Percentiles rank a stretch among this genome's conserved stretches.
Conservation (phyloP, 805 yeast genomes). For the Zygoascus bituminiphila region DNA sequence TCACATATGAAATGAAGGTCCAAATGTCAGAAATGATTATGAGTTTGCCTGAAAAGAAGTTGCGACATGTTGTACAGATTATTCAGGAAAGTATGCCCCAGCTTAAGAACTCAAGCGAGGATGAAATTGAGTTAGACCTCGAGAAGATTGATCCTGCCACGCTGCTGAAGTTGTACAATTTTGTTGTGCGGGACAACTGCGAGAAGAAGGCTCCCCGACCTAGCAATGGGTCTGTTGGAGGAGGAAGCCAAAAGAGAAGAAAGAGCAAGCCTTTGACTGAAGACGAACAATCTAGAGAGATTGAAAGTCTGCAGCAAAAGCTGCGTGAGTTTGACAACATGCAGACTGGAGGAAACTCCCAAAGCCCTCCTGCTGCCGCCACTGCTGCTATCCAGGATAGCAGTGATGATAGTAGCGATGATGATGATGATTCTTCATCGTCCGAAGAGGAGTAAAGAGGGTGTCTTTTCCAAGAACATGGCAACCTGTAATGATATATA, state of each 20-base stretch:
- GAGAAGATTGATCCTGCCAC: slow-evolving; percentile 84
- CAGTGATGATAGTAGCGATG: slow-evolving; percentile 20
- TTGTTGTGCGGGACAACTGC: slow-evolving; percentile 41
- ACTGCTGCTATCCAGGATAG: slow-evolving; percentile 13
- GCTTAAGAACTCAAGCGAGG: slow-evolving; percentile 52
- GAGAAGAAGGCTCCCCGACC: slow-evolving; percentile 31
- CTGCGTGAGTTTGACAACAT: slow-evolving; percentile 56
- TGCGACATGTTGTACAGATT: slow-evolving; percentile 75
- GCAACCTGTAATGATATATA: not conserved
- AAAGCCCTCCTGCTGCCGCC: not conserved
- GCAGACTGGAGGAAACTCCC: slow-evolving; percentile 17
- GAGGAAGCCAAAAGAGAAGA: slow-evolving; percentile 28
- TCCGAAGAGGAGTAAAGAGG: slow-evolving; percentile 29
- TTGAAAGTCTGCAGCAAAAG: slow-evolving; percentile 64
- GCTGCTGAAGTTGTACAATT: slow-evolving; percentile 72
- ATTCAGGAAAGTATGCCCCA: slow-evolving; percentile 72
- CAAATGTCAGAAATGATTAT: slow-evolving; percentile 82
- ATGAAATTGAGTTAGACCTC: slow-evolving; percentile 94
- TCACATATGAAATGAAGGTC: slow-evolving; percentile 94
- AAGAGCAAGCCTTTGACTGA: slow-evolving; percentile 53
- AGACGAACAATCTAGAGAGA: slow-evolving; percentile 58
- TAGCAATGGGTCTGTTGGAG: slow-evolving; percentile 3
- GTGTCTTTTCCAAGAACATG: not conserved
- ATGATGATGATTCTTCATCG: slow-evolving; percentile 22
- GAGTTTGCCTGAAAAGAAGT: slow-evolving; percentile 63